Evolutionary conservation across 441 rosid genomes (phyloP), one percentile per base, ranked within the genome.

Genomic region (Geranium incanum): DNA sequence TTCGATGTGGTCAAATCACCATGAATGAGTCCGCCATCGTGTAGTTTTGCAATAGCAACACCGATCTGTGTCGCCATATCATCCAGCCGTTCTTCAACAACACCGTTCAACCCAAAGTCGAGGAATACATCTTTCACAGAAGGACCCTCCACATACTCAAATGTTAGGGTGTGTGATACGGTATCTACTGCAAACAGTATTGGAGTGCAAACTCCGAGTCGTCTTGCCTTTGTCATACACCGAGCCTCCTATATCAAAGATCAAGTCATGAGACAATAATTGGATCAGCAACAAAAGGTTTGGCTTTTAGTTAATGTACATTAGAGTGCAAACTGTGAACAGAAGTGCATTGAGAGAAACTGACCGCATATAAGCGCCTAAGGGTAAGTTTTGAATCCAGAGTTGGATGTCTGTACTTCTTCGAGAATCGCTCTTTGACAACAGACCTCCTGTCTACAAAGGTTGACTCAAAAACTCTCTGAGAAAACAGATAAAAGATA

Each of bases 1-100:
- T 95, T 84, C 18, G 97, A 90, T 0, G 99, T 95, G 76, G 99
- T 95, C 73, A 92, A 82, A 73, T 95, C 99, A 28, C 99, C 99
- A 75, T 95, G 99, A 79, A 90, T 76, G 68, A 95, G 92, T 65
- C 96, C 97, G 64, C 98, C 98, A 50, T 90, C 99, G 73, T 95
- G 99, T 12, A 92, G 81, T 76, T 95, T 95, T 15, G 84, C 97
- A 18, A 92, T 86, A 0, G 97, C 92, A 72, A 77, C 82, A 0
- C 97, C 99, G 72, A 94, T 92, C 82, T 94, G 97, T 3, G 67
- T 60, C 23, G 99, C 96, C 23, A 92, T 82, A 76, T 92, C 90
- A 74, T 79, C 75, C 71, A 92, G 75, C 37, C 78, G 80, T 82
- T 89, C 89, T 77, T 86, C 88, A 62, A 82, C 84, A 36, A 88